Evolutionary conservation across 2,329 filamentous ascomycete genomes (phyloP), one percentile per base, ranked within the genome.

Genomic region (Didymella exigua): DNA sequence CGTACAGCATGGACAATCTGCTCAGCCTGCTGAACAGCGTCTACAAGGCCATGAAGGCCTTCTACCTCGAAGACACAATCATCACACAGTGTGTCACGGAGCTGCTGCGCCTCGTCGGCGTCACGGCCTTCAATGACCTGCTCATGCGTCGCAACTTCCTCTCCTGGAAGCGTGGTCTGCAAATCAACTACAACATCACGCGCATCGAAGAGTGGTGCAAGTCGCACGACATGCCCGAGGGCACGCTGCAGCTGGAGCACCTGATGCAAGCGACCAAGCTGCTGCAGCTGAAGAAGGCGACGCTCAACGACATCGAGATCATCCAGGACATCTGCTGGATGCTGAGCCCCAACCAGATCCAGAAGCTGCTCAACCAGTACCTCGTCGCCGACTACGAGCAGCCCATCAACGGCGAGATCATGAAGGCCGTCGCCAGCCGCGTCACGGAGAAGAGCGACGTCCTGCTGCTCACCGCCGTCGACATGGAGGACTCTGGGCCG

Each of bases 291-390:
- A 99, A 99, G 87, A 99, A 99, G 81, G 95, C 95, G 8, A 99
- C 95, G 1, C 80, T 99, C 73, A 99, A 98, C 75, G 95, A 99
- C 71, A 99, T 99, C 69, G 95, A 99, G 79, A 99, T 99, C 69
- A 99, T 99, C 70, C 95, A 99, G 80, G 95, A 99, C 75, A 99
- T 99, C 69, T 99, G 95, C 84, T 98, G 93, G 93, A 98, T 98
- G 93, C 85, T 99, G 48, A 97, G 93, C 1, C 95, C 95, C 47
- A 98, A 97, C 78, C 95, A 99, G 77, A 99, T 99, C 61, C 95
- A 99, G 78, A 99, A 99, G 81, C 85, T 99, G 29, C 83, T 99
- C 63, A 99, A 99, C 78, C 95, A 99, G 77, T 99, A 99, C 74
- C 85, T 99, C 43, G 93, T 99, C 53, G 95, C 95, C 56, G 95